Evolutionary conservation across 306 rosid genomes (phyloP).

Genomic region (Vigna unguiculata): DNA sequence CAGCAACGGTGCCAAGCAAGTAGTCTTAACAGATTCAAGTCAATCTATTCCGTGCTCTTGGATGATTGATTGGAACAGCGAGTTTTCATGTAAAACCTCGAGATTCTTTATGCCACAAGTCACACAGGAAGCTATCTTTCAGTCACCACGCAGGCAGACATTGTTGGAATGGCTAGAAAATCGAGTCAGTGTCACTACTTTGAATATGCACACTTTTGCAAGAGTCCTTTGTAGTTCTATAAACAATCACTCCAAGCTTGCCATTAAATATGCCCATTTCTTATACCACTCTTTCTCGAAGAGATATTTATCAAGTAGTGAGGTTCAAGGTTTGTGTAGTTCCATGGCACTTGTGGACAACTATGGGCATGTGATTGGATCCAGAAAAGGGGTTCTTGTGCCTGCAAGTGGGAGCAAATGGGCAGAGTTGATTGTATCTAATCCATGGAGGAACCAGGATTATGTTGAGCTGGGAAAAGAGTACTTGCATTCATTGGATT

Average conservation of each 20-base stretch:
- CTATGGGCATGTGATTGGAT: constrained; percentile 44
- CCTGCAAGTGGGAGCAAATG: constrained; percentile 80
- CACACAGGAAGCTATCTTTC: constrained; percentile 57
- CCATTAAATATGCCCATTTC: constrained; percentile 61
- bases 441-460: constrained; percentile 64
- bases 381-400: constrained; percentile 53
- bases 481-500: constrained; percentile 43
- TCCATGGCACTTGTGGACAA: constrained; percentile 71
- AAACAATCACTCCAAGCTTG: constrained; percentile 28
- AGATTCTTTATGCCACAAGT: constrained; percentile 60
- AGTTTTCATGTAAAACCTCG: constrained; percentile 44
- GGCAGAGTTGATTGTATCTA: constrained; percentile 62
- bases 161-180: constrained; percentile 58
- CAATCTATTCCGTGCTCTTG: constrained; percentile 52
- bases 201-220: constrained; percentile 50
- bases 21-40: constrained; percentile 39
- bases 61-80: constrained; percentile 63
- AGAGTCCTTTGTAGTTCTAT: constrained; percentile 19
- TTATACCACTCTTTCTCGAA: constrained; percentile 54
- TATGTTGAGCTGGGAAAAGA: constrained; percentile 65
- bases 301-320: constrained; percentile 21
- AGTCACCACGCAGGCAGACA: neutral
- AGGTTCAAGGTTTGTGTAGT: constrained; percentile 38
- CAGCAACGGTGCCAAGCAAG: constrained; percentile 18
- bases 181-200: constrained; percentile 26